Base-by-base conservation (phyloP, 2,329 filamentous ascomycete genomes). In the Dothiorella sarmentorum region DNA sequence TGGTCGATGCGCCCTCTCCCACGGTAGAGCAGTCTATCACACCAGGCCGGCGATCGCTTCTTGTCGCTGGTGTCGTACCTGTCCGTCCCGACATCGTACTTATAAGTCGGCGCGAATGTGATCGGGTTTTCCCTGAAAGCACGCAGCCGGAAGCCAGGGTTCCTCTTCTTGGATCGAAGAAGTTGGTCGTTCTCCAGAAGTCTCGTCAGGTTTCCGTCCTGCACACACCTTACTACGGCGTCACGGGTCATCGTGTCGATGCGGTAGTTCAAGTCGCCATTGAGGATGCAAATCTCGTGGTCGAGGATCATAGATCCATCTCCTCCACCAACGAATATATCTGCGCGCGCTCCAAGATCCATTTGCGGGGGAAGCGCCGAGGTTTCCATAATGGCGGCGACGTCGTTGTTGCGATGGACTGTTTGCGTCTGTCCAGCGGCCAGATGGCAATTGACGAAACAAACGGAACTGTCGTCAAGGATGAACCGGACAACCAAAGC, bases 201-300 rank as follows among this genome's bases (percentile, higher is more conserved):
- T 69, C 96, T 96, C 26, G 80, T 69, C 2, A 97, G 80, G 64
- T 97, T 96, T 62, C 88, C 87, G 40, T 87, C 82, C 63, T 89
- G 87, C 52, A 97, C 85, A 1, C 91, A 91, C 61, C 87, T 87
- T 57, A 97, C 88, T 3, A 99, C 93, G 0, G 90, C 91, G 67
- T 97, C 91, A 51, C 94, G 89, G 17, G 91, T 91, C 85, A 97
- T 97, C 22, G 92, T 91, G 72, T 99, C 94, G 68, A 99, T 97
- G 62, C 94, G 91, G 73, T 99, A 99, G 75, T 99, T 99, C 51
- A 99, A 81, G 71, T 99, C 94, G 26, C 94, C 94, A 67, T 97
- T 97, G 40, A 97, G 76, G 47, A 99, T 85, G 72, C 93, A 97
- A n/a, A 99, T 88, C 74, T 99, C 94, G 69, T 99, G 94, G 69